Evolutionary conservation across 1,139 yeast genomes (phyloP).

Genomic region (Magnusiomyces ingens): DNA sequence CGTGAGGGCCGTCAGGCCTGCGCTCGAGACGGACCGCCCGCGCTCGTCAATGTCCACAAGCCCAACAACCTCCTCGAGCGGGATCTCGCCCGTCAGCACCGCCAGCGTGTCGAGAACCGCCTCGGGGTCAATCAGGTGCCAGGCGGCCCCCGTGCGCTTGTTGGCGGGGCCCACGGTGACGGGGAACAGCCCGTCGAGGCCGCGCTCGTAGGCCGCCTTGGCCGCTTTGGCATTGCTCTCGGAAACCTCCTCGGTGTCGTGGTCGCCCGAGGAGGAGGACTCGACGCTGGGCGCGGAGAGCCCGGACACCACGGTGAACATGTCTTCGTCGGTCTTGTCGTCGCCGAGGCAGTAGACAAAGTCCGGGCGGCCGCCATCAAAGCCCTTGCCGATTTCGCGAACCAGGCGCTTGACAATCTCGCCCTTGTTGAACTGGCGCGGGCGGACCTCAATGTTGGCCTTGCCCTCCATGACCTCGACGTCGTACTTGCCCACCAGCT

Average conservation of each 20-base stretch:
- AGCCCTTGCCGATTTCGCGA: conserved; percentile 3
- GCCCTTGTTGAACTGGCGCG: conserved; percentile 90
- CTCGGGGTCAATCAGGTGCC: conserved; percentile 79
- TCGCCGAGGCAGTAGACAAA: conserved; percentile 90
- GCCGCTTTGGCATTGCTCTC: conserved; percentile 9
- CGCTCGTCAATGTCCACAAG: conserved; percentile 6
- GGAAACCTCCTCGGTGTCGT: background rate
- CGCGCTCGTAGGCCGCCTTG: conserved; percentile 21
- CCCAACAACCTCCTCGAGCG: conserved; percentile 25
- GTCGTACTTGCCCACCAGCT: conserved; percentile 62
- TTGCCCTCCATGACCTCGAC: conserved; percentile 97
- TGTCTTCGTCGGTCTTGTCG: conserved; percentile 95
- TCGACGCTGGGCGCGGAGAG: conserved; percentile 20
- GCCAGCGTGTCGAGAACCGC: conserved; percentile 85
- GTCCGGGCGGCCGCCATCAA: conserved; percentile 45
- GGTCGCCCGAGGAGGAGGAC: conserved; percentile 11
- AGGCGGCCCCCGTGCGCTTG: conserved; percentile 78
- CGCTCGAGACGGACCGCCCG: background rate
- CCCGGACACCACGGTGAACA: conserved; percentile 67
- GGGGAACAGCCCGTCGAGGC: conserved; percentile 50
- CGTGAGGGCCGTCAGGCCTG: no score
- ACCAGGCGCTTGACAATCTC: conserved; percentile 84
- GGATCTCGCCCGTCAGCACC: conserved; percentile 65
- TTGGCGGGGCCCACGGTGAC: conserved; percentile 95
- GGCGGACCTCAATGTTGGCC: conserved; percentile 95